Conservation (phyloP, 108 stramenopile species). For the Parietichytrium sp. region DNA sequence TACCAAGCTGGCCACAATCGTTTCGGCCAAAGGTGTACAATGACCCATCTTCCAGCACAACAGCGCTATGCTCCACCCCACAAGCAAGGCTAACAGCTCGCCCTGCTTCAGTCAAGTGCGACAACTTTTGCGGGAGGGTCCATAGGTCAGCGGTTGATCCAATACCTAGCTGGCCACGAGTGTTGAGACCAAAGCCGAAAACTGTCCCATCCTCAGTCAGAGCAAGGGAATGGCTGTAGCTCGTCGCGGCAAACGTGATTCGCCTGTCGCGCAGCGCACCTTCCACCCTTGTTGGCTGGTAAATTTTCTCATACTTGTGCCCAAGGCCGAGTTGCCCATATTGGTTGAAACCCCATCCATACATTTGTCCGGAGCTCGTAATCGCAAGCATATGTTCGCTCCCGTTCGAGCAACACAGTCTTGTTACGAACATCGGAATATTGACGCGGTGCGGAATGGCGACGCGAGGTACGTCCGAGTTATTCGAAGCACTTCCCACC, state of each 20-base stretch:
- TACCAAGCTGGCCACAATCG: background rate
- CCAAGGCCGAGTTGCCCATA: slow-evolving; percentile 26
- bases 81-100: slow-evolving; percentile 6
- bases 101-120: background rate
- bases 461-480: background rate
- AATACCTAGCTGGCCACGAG: background rate
- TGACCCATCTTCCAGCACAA: slow-evolving; percentile 23
- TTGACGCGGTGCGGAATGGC: background rate
- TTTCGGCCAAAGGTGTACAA: slow-evolving; percentile 13
- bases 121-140: background rate
- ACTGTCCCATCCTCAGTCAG: background rate
- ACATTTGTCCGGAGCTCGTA: background rate
- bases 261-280: slow-evolving; percentile 31
- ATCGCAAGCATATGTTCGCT: slow-evolving; percentile 30
- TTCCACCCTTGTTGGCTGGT: background rate
- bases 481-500: background rate
- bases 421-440: background rate
- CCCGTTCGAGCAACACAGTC: slow-evolving; percentile 6
- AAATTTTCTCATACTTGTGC: slow-evolving; percentile 32
- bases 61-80: slow-evolving; percentile 17
- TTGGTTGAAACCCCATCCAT: slow-evolving; percentile 29
- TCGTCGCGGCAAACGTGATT: slow-evolving; percentile 17
- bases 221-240: slow-evolving; percentile 30
- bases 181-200: slow-evolving; percentile 22
- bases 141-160: slow-evolving; percentile 27